Base-by-base conservation (phyloP, 495 filamentous ascomycete species). In the Xylaria longipes region DNA sequence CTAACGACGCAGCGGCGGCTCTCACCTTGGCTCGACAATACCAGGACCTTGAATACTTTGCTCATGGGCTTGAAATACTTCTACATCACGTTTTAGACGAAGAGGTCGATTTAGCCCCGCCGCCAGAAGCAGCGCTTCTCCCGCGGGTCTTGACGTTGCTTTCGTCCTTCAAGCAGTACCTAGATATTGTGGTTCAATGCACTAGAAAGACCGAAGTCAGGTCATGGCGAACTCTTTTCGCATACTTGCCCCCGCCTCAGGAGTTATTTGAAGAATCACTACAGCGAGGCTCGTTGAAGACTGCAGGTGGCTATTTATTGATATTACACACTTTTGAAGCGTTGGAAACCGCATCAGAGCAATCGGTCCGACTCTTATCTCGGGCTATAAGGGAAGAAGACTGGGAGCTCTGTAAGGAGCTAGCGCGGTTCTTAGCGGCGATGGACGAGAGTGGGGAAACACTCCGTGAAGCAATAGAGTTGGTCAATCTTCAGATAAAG, bases 151-250 rank as follows among this genome's bases (percentile, higher is more conserved):
- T 98, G 27, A 92, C 92, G 0, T 96, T 98, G 71, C 87, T 99
- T 4, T 94, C 94, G 0, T 93, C 93, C 0, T 97, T 98, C 72
- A 91, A 91, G 35, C 85, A 93, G 62, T 98, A 97, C 71, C 89
- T 98, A 39, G 96, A 98, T 77, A 94, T 97, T 68, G 90, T 99
- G 6, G 94, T 99, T 1, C 95, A 97, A 83, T 99, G 97, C 80
- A 97, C 96, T 0, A 91, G 97, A 27, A 98, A 99, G 82, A 99
- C 97, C 0, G 97, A 99, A 75, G 89, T 97, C 8, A 90, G 95
- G 35, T 97, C 92, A 27, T 99, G 97, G 97, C 91, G 91, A 35
- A 97, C 97, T 1, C 86, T 99, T 3, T 98, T 98, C 79, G 87
- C 90, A 12, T 91, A 97, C 75, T 87, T 98, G 1, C 96, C 97